Conservation (phyloP, 805 yeast genomes). For the Candida ipomoeae region DNA sequence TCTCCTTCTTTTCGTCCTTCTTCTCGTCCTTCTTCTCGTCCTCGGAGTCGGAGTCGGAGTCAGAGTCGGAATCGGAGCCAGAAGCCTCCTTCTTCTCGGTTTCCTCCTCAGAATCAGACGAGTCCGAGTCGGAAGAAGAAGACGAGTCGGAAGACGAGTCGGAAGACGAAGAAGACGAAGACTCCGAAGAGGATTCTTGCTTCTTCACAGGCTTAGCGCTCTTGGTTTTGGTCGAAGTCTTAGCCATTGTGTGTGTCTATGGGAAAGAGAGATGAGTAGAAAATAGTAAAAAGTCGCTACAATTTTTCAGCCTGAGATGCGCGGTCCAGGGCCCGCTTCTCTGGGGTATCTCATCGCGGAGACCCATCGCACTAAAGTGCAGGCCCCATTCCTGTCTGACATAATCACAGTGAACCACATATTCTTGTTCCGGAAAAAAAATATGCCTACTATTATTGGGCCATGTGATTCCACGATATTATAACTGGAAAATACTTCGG, state of each 20-base stretch:
- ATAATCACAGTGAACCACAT: too few species aligned
- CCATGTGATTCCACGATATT: too few species aligned
- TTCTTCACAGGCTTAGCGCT: constrained; percentile 8
- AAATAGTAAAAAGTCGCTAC: constrained; percentile 1
- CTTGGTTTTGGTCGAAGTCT: constrained; percentile 28
- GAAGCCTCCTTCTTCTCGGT: constrained; percentile 11
- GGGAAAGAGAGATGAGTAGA: constrained; percentile 1
- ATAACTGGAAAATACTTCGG: too few species aligned
- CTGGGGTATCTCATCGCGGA: constrained; percentile 6
- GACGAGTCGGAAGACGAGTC: constrained; percentile 18
- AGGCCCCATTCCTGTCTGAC: not conserved
- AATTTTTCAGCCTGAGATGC: constrained; percentile 2
- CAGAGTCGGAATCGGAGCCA: not conserved
- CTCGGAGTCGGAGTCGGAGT: not conserved
- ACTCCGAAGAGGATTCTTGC: constrained; percentile 4
- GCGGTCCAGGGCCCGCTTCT: not conserved
- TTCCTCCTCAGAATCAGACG: constrained; percentile 14
- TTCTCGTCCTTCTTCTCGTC: not conserved
- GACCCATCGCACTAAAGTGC: not conserved
- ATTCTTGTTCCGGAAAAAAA: not conserved
- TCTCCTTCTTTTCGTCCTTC: not conserved
- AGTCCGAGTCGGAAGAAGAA: constrained; percentile 18
- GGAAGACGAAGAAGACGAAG: constrained; percentile 18
- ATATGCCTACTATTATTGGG: too few species aligned
- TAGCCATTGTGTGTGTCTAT: constrained; percentile 31